Percentiles rank a stretch among this genome's conserved stretches.
Evolutionary conservation across 176 grass and related monocot species (phyloP).

Genomic region (Musa schizocarpa): DNA sequence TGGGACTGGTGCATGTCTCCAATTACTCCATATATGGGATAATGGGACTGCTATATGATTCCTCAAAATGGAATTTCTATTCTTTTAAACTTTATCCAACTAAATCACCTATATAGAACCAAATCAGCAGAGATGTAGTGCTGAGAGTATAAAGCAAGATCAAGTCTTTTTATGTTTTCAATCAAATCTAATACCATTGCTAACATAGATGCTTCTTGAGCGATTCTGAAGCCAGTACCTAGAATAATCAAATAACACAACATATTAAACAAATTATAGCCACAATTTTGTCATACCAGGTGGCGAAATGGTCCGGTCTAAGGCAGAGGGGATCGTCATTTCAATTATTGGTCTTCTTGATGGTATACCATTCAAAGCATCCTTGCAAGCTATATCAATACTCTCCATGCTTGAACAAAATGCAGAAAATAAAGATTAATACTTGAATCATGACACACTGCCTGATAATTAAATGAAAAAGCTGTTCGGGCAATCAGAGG

Average conservation of each 20-base stretch:
- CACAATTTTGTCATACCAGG: slow-evolving; percentile 40
- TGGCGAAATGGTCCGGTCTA: slow-evolving; percentile 93
- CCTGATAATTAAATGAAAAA: background rate
- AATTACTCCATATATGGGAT: too few species aligned
- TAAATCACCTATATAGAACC: background rate
- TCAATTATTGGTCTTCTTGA: slow-evolving; percentile 95
- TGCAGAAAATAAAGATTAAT: slow-evolving; percentile 5
- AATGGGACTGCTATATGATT: too few species aligned
- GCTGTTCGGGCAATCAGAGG: background rate
- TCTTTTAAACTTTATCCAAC: background rate
- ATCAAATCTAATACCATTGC: background rate
- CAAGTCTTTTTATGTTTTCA: background rate
- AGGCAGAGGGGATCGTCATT: slow-evolving; percentile 95
- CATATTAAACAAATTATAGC: background rate
- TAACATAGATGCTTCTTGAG: background rate
- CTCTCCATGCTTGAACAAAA: slow-evolving; percentile 65
- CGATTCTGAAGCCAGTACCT: background rate
- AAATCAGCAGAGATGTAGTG: background rate
- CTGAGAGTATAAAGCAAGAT: background rate
- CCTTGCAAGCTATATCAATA: slow-evolving; percentile 73
- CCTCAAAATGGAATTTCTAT: too few species aligned
- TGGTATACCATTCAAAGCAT: slow-evolving; percentile 59
- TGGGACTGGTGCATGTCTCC: too few species aligned
- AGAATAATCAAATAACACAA: background rate
- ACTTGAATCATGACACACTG: background rate